Percentiles rank a stretch among this genome's conserved stretches.
These are phyloP conservation scores for Mrakia frigida DNA, from an alignment of 768 basidiomycete species.

Conservation along the genomic window DNA sequence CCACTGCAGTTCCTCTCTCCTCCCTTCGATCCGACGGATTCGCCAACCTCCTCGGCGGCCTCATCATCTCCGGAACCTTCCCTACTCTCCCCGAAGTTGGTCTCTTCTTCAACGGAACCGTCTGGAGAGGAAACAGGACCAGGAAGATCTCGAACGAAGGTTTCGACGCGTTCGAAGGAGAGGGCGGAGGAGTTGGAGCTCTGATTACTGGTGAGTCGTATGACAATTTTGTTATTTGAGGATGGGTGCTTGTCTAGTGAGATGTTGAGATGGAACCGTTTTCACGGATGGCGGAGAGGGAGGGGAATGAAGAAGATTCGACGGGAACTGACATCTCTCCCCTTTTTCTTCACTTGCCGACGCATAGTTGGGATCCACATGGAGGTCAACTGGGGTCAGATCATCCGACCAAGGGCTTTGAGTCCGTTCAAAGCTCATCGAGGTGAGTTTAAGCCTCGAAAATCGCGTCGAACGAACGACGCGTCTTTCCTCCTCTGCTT, in stretches of 20 bases:
- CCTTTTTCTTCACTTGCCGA: conserved; percentile 50
- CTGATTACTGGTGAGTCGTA: background rate
- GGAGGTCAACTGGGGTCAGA: conserved; percentile 79
- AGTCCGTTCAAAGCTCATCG: conserved; percentile 77
- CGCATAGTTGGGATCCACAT: conserved; percentile 79
- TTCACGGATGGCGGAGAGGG: background rate
- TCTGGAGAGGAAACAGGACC: conserved; percentile 59
- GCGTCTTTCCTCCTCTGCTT: background rate
- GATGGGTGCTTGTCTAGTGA: no score
- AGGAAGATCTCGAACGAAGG: conserved; percentile 74
- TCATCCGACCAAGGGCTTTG: conserved; percentile 72
- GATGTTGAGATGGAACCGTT: no score
- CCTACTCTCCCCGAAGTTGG: conserved; percentile 61
- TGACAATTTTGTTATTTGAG: no score
- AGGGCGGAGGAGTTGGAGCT: conserved; percentile 5
- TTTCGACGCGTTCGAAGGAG: conserved; percentile 71
- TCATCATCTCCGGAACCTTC: conserved; percentile 83
- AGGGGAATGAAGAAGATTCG: background rate
- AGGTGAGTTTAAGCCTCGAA: conserved; percentile 49
- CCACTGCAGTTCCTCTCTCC: conserved; percentile 45
- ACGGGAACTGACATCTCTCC: background rate
- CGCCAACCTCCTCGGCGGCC: conserved; percentile 82
- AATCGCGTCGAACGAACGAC: background rate
- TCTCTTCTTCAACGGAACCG: conserved; percentile 82
- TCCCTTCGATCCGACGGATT: conserved; percentile 78